Conservation (phyloP, 2,329 filamentous ascomycete species). For the Colletotrichum gloeosporioides region DNA sequence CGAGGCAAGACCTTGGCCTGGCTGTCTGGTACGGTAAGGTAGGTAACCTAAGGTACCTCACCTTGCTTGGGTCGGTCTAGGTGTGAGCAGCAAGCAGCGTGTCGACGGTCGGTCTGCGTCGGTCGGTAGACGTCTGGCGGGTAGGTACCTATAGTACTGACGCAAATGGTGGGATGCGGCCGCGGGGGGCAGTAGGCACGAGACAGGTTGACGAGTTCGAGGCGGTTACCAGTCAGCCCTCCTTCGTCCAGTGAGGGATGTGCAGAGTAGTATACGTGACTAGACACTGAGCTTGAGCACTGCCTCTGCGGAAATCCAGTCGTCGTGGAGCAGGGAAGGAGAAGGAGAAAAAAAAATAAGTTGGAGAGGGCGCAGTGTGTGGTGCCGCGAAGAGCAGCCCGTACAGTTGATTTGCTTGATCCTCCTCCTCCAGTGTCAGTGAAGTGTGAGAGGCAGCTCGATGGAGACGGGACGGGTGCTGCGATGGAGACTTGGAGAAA, state of each 20-base stretch:
- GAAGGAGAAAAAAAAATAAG: not conserved
- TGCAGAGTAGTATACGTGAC: not conserved
- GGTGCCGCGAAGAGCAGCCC: not conserved
- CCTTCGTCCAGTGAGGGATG: not conserved
- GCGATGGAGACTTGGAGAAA: not conserved
- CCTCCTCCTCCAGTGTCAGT: not conserved
- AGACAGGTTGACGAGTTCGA: not conserved
- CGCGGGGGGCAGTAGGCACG: not conserved
- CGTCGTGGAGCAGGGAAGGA: not conserved
- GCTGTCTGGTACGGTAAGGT: not conserved
- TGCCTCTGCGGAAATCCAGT: not conserved
- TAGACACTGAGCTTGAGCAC: not conserved
- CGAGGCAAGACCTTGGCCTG: slow-evolving; percentile 3
- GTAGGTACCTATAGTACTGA: not conserved
- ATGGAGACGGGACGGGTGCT: not conserved
- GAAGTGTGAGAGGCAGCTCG: not conserved
- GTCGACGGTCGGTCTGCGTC: not conserved
- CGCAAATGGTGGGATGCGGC: not conserved
- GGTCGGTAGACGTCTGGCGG: not conserved
- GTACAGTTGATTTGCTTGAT: not conserved
- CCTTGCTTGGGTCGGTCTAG: not conserved
- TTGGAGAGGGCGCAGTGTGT: not conserved
- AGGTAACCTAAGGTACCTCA: not conserved
- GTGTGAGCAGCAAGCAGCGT: not conserved
- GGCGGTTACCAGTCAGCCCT: not conserved